A percentile compares a stretch with the other conserved stretches of the same genome.
These are phyloP conservation scores for Toxicodendron radicans DNA, from an alignment of 345 rosid genomes.

Conservation along the genomic window DNA sequence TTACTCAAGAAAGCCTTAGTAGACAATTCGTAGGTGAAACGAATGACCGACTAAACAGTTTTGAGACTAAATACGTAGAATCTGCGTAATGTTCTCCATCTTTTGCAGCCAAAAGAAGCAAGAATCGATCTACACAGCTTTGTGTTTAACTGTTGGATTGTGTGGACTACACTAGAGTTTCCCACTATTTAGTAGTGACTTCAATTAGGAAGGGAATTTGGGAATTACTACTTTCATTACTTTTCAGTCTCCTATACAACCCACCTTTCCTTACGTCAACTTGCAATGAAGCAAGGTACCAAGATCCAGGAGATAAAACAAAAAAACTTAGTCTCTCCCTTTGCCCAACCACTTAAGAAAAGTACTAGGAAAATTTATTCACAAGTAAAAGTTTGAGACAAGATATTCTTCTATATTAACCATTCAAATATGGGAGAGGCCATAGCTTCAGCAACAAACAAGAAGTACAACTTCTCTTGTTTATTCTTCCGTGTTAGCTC, in stretches of 20 bases:
- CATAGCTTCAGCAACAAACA: constrained; percentile 20
- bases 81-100: neutral
- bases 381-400: constrained; percentile 13
- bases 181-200: no score
- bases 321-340: constrained; percentile 8
- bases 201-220: neutral
- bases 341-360: constrained; percentile 34
- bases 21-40: no score
- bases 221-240: neutral
- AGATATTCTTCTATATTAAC: constrained; percentile 26
- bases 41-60: no score
- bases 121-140: neutral
- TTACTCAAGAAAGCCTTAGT: no score
- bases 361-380: constrained; percentile 27
- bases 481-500: neutral
- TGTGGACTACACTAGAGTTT: neutral
- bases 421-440: neutral
- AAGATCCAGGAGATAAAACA: neutral
- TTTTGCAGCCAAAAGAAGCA: neutral
- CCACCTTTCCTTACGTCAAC: neutral
- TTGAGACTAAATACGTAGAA: no score
- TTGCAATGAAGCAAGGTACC: constrained; percentile 22
- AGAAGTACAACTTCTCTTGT: constrained; percentile 12
- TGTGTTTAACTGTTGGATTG: neutral
- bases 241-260: neutral